Percentiles rank a stretch among this genome's conserved stretches.
Conservation (phyloP, 1,284 basidiomycete species). For the Melampsora medusae region DNA sequence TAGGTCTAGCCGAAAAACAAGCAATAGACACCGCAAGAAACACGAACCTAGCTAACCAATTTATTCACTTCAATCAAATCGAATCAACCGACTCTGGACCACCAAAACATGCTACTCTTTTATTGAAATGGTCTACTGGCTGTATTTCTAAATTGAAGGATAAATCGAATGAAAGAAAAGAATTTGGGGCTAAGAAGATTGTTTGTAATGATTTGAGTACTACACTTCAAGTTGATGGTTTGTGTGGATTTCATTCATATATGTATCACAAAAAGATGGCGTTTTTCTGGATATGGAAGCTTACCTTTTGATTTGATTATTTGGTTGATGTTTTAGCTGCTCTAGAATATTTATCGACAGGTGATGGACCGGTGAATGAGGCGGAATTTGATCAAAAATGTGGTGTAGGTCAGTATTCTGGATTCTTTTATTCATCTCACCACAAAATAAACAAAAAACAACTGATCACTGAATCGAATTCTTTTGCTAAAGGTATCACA, state of each 20-base stretch:
- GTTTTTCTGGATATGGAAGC: neutral
- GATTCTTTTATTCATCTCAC: neutral
- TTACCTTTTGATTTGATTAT: neutral
- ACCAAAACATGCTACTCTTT: neutral
- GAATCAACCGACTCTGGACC: neutral
- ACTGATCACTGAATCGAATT: neutral
- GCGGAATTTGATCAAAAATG: constrained; percentile 15
- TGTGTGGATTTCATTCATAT: neutral
- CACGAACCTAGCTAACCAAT: constrained; percentile 13
- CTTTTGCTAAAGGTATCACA: constrained; percentile 12
- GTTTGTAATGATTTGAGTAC: constrained; percentile 12
- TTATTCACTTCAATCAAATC: constrained; percentile 17
- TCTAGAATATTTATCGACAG: constrained; percentile 21
- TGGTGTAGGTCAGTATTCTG: constrained; percentile 37
- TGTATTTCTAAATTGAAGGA: constrained; percentile 22
- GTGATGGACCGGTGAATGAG: constrained; percentile 19
- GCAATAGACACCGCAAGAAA: constrained; percentile 38
- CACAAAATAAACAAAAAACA: neutral
- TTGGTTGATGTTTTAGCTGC: constrained; percentile 17
- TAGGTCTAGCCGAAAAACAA: constrained; percentile 28
- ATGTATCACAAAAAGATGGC: neutral
- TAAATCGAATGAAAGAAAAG: constrained; percentile 11
- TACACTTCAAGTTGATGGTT: constrained; percentile 37
- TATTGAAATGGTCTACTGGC: constrained; percentile 30
- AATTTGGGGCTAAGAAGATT: constrained; percentile 22